A percentile compares a stretch with the other conserved stretches of the same genome.
These are phyloP conservation scores for Quercus phellos DNA, from an alignment of 331 rosid species.

Conservation along the genomic window DNA sequence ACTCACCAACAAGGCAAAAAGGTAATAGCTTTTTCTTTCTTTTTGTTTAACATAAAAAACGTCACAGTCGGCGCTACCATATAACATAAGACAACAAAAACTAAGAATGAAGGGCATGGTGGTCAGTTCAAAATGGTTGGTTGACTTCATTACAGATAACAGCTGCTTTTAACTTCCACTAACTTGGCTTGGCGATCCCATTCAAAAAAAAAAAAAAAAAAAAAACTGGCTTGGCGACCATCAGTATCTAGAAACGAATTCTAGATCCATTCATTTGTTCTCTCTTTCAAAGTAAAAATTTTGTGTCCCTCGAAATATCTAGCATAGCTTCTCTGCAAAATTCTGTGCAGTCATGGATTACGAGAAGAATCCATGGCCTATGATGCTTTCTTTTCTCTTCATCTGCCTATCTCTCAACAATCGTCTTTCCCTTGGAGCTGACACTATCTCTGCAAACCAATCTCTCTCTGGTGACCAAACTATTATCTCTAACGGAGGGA, in stretches of 20 bases:
- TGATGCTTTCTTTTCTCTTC: slow-evolving; percentile 18
- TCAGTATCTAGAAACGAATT: too few species aligned
- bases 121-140: neutral
- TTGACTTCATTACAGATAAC: neutral
- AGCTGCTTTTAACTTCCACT: neutral
- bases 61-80: too few species aligned
- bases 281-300: neutral
- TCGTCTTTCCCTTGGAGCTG: slow-evolving; percentile 22
- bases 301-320: slow-evolving; percentile 4
- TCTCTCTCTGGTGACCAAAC: slow-evolving; percentile 51
- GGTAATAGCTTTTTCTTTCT: too few species aligned
- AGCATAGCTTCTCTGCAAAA: neutral
- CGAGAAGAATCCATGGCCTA: slow-evolving; percentile 16
- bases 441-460: slow-evolving; percentile 26
- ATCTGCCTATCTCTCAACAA: slow-evolving; percentile 10
- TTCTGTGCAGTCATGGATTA: slow-evolving; percentile 22
- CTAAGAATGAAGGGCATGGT: too few species aligned
- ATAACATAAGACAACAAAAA: too few species aligned
- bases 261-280: neutral
- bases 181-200: too few species aligned
- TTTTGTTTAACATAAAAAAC: too few species aligned
- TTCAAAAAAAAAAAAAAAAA: too few species aligned
- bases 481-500: slow-evolving; percentile 27
- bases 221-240: too few species aligned
- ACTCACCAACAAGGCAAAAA: too few species aligned